phyloP scores from a whole-genome alignment of 257 asterid genomes.

The Solanum pinnatisectum region DNA sequence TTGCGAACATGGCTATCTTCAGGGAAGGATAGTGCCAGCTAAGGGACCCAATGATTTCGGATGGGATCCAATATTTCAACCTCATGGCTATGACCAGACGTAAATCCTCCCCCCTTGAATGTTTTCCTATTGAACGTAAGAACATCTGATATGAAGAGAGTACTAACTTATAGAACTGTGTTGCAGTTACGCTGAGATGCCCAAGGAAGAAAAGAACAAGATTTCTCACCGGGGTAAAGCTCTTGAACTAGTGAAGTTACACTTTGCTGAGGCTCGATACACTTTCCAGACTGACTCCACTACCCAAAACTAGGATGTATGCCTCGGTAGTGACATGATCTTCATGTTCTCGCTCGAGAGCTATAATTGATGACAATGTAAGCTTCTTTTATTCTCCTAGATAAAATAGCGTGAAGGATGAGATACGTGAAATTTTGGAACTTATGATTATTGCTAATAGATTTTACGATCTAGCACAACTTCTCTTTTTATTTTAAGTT shows the following conservation, averaged over 20 bases:
- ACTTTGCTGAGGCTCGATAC: conserved; percentile 65
- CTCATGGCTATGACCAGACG: conserved; percentile 85
- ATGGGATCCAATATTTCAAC: conserved; percentile 95
- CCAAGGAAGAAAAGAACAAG: conserved; percentile 78
- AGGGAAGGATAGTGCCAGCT: conserved; percentile 89
- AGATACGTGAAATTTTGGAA: not conserved
- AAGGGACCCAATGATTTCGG: conserved; percentile 93
- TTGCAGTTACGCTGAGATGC: conserved; percentile 88
- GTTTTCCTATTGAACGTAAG: not conserved
- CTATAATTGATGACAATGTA: not conserved
- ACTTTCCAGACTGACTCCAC: conserved; percentile 35
- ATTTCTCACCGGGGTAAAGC: conserved; percentile 87
- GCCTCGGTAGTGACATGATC: not conserved
- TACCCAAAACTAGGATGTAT: conserved; percentile 1
- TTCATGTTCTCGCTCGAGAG: not conserved
- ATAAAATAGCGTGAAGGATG: not conserved
- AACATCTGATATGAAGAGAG: not conserved
- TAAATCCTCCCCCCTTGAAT: conserved; percentile 13
- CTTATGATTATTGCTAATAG: not conserved
- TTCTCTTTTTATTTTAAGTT: not conserved
- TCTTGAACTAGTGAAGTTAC: conserved; percentile 72
- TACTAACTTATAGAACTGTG: conserved; percentile 2
- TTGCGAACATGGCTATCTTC: conserved; percentile 13
- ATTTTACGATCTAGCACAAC: not conserved
- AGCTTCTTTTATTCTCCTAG: not conserved